Evolutionary conservation across 495 filamentous ascomycete species (phyloP), one percentile per base, ranked within the genome.

Genomic region (Pseudoneurospora amorphoporcata): DNA sequence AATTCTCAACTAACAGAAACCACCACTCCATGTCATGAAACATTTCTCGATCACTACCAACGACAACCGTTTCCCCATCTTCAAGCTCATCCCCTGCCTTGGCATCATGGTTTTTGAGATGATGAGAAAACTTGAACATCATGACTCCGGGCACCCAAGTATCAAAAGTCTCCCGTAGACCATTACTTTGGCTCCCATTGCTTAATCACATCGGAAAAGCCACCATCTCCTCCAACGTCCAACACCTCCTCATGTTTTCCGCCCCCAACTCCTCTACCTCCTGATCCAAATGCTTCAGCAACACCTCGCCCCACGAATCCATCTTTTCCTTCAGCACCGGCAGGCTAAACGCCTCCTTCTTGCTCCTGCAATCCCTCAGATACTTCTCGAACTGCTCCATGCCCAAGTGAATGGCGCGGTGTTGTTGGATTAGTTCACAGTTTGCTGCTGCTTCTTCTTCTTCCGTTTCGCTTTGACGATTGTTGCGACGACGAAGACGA

Each of bases 161-260:
- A 23, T 23, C 23, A 23, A 23, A 23, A 23, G 23, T 23, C 23
- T 23, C 23, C 23, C 23, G 23, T 23, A 23, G 23, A 23, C 23
- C 1, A 38, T 32, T 19, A 47, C n/a, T 53, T 39, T 39, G 39
- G 39, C 39, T 39, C 39, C 8, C 9, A 39, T 9, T 39, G 10
- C 39, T 40, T 4, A 40, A 35, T 79, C 77, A 94, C 81, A 94
- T 92, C 2, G 90, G 90, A 79, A 97, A 85, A 47, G 82, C 76
- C 77, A 82, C 84, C 82, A 98, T 90, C 84, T 97, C 94, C 71
- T 91, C 88, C 47, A 88, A 38, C 1, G 84, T 90, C 92, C 93
- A 98, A 80, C 91, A 93, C 76, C 86, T 88, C 76, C 93, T 85
- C 94, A 98, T 97, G 79, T 94, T 95, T 77, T 95, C 92, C 61